Evolutionary conservation across 2,329 filamentous ascomycete genomes (phyloP), one percentile per base, ranked within the genome.

Genomic region (Colletotrichum liriopes): DNA sequence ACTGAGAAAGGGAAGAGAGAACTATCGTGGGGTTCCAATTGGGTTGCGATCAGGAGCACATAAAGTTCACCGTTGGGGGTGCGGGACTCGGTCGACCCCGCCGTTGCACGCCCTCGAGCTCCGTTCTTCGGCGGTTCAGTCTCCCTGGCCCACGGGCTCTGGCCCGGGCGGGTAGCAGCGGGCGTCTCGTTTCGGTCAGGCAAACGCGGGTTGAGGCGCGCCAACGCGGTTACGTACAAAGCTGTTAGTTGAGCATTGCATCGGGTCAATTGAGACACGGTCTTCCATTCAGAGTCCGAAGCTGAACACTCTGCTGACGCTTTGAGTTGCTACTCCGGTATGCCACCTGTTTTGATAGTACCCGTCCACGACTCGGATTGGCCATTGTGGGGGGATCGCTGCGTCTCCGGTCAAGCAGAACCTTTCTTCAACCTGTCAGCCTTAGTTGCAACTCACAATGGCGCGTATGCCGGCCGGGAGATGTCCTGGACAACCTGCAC

Each of bases 41-140:
- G 59, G 61, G 65, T 52, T 56, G 54, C 45, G 35, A 63, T 20
- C 23, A 35, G 49, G 14, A 51, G 45, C 23, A 51, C 26, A 35
- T 18, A 49, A 52, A 51, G 45, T 63, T 63, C 60, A 52, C 60
- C 32, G 35, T 47, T 51, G 47, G 20, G 67, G 47, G 62, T 39
- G 56, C 47, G 67, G 37, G 23, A 65, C 47, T 41, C 69, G 51
- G 35, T 41, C 55, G 65, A 64, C 69, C 69, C 69, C 65, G 58
- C 69, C 69, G 69, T 60, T 26, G 47, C n/a, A 49, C 41, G 41
- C 14, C 18, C 47, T 49, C 14, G 32, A 20, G 41, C 61, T 73
- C 71, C 71, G 71, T 73, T 73, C 71, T 72, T 73, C 71, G 71
- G 71, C 71, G 65, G 51, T 41, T 16, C 7, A 41, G 37, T 39